Conservation (phyloP, 192 early-diverging fungal genomes). For the Coemansia sp. region DNA sequence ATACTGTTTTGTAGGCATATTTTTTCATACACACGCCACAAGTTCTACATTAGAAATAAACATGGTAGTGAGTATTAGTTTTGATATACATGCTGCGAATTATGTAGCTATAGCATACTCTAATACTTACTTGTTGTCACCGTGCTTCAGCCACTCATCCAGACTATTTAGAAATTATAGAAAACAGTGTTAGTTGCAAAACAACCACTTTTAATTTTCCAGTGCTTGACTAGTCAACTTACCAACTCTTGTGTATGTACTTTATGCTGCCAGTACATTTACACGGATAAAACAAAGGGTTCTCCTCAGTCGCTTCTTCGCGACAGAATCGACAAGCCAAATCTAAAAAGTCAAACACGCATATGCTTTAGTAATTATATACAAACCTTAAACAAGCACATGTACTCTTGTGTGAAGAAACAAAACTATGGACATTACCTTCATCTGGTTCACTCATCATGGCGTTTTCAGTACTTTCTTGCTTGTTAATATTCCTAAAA, state of each 20-base stretch:
- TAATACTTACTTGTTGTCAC: conserved; percentile 58
- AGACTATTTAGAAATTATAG: conserved; percentile 42
- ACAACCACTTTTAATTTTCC: too few species aligned
- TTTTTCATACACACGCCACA: conserved; percentile 8
- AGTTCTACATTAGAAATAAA: not conserved
- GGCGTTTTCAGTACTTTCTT: not conserved
- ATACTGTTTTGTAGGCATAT: conserved; percentile 10
- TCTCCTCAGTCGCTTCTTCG: conserved; percentile 62
- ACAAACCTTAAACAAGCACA: too few species aligned
- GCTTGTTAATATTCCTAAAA: not conserved
- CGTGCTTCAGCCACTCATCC: conserved; percentile 72
- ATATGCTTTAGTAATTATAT: too few species aligned
- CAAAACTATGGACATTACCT: not conserved
- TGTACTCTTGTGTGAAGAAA: too few species aligned
- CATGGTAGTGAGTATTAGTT: not conserved
- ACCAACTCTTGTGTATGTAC: conserved; percentile 80
- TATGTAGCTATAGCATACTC: not conserved
- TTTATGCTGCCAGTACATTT: conserved; percentile 88
- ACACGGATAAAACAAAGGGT: conserved; percentile 88
- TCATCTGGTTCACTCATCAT: not conserved
- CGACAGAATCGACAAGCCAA: conserved; percentile 74
- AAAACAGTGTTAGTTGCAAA: not conserved
- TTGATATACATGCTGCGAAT: not conserved
- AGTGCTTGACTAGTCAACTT: not conserved
- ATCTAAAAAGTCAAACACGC: conserved; percentile 4